Conservation (phyloP, 768 basidiomycete genomes). For the button mushroom (Agaricus bisporus) region DNA sequence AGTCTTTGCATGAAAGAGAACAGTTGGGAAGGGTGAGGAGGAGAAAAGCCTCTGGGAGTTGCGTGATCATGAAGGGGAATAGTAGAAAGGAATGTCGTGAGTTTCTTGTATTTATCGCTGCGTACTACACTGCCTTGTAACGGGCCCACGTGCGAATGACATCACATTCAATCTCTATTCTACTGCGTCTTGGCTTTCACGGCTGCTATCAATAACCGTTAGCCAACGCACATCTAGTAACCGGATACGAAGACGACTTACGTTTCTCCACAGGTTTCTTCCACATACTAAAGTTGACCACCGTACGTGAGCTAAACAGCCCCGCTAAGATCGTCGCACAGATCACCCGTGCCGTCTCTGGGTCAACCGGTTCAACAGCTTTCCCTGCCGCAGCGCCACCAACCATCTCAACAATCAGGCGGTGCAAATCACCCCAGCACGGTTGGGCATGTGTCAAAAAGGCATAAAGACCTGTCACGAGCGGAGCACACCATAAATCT, state of each 20-base stretch:
- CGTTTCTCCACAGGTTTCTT: slow-evolving; percentile 18
- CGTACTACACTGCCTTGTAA: slow-evolving; percentile 4
- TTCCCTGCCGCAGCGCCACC: slow-evolving; percentile 30
- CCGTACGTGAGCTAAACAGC: slow-evolving; percentile 58
- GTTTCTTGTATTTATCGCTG: neutral
- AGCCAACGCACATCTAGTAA: neutral
- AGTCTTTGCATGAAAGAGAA: slow-evolving; percentile 28
- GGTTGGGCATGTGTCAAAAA: slow-evolving; percentile 84
- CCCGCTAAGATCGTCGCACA: slow-evolving; percentile 61
- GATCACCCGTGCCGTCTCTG: slow-evolving; percentile 61
- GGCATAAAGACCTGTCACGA: slow-evolving; percentile 73
- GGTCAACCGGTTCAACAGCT: slow-evolving; percentile 45
- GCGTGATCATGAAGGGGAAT: slow-evolving; percentile 3
- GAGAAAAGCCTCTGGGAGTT: slow-evolving; percentile 39
- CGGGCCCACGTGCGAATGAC: slow-evolving; percentile 7
- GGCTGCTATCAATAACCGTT: neutral
- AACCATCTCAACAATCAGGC: slow-evolving; percentile 38
- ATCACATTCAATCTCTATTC: slow-evolving; percentile 5
- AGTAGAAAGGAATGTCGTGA: neutral
- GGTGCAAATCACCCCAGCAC: slow-evolving; percentile 64
- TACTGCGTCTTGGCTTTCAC: slow-evolving; percentile 10
- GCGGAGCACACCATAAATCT: slow-evolving; percentile 82
- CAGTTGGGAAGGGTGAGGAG: slow-evolving; percentile 48
- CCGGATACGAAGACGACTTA: slow-evolving; percentile 5
- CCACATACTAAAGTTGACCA: slow-evolving; percentile 53